Base-by-base conservation (phyloP, 371 early-diverging fungal species). In the Mortierella sp. region DNA sequence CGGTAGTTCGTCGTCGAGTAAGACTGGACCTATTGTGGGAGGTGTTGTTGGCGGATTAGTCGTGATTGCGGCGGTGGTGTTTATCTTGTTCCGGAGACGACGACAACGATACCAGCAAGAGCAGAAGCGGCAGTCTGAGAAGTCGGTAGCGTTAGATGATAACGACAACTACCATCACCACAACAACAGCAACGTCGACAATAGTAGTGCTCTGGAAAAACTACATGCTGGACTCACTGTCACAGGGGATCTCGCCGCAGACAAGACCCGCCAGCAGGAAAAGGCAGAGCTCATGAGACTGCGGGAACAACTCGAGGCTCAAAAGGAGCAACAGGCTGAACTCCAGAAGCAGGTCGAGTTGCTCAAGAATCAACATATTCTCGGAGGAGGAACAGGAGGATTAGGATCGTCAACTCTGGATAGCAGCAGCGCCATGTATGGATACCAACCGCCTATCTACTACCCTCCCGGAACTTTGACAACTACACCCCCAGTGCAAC, bases 391-490 rank as follows among this genome's bases (percentile, higher is more conserved):
- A 50, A 14, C 3, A 13, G 50, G 50, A 50, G 14, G 50, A 9
- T 14, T 50, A 16, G 50, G 14, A 50, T 50, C 50, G 50, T 13
- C 50, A 16, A 16, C 50, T 16, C 50, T 50, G 50, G 50, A 50
- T 3, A 50, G 50, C 50, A 50, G 50, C 3, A 50, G 43, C n/a
- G 26, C 57, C 57, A 14, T 34, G 8, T 61, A 61, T 16, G 61
- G 61, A 19, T 61, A 61, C 61, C 61, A 61, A 34, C 61, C 61
- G 14, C 61, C 61, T 8, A 61, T 16, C 5, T 61, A 61, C 61
- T 61, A 61, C 8, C 31, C 34, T 61, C 61, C 61, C 4, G 61
- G 61, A 61, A 34, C 61, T 9, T 34, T 28, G 34, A 34, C 61
- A 61, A 16, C 14, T 2, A 19, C 14, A 34, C 61, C 61, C 13